Percentiles rank a stretch among this genome's conserved stretches.
Conservation (phyloP, 306 rosid genomes). For the Pterocarpus macrocarpus region DNA sequence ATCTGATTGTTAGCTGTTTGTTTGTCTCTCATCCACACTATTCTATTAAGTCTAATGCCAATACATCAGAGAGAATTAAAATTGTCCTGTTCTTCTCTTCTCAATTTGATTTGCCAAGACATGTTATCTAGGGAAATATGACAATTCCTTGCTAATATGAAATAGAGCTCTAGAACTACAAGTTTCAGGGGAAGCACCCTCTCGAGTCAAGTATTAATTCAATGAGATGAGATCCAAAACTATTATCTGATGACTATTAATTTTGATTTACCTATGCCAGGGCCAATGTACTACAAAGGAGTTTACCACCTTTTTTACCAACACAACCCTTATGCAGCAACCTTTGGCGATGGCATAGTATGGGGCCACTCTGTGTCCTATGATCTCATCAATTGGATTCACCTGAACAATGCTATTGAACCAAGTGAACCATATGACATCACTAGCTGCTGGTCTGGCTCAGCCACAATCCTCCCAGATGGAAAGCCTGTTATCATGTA, state of each 20-base stretch:
- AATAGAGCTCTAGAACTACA: neutral
- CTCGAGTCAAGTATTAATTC: neutral
- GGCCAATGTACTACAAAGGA: slow-evolving; percentile 62
- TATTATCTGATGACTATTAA: neutral
- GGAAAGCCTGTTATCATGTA: slow-evolving; percentile 56
- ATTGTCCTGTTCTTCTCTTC: neutral
- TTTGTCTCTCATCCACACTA: too few species aligned
- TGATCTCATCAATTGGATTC: slow-evolving; percentile 63
- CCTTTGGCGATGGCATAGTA: slow-evolving; percentile 52
- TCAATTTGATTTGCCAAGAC: slow-evolving; percentile 9
- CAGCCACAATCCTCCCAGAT: slow-evolving; percentile 53
- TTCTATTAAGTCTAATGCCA: neutral
- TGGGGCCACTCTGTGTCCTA: slow-evolving; percentile 64
- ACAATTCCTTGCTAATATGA: neutral
- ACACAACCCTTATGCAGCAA: slow-evolving; percentile 55
- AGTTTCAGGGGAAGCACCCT: neutral
- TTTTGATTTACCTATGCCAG: slow-evolving; percentile 35
- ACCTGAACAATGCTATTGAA: slow-evolving; percentile 48
- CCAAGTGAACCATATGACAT: slow-evolving; percentile 57
- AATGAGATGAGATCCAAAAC: neutral
- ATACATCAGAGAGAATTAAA: neutral
- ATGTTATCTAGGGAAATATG: too few species aligned
- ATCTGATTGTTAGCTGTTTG: too few species aligned
- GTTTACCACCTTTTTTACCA: slow-evolving; percentile 63
- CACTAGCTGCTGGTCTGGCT: slow-evolving; percentile 66